Evolutionary conservation across 2,329 filamentous ascomycete species (phyloP), one percentile per base, ranked within the genome.

Genomic region (Cyclaneusma minus): DNA sequence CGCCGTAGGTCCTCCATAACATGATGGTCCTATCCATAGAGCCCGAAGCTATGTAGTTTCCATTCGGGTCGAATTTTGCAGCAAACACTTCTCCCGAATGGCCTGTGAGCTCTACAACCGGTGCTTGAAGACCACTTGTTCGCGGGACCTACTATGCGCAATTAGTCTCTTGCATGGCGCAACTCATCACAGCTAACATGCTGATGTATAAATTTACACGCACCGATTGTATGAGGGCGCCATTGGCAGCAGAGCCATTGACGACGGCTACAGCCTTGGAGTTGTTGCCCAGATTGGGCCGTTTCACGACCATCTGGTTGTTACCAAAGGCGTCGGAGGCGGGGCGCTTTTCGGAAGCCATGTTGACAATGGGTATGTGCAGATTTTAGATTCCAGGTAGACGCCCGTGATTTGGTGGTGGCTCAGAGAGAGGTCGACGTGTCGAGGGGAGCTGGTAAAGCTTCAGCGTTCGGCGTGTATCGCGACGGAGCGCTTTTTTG

Each of bases 1-100:
- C 68, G 43, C 84, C 87, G 34, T 87, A 84, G 2, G 85, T 91
- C 43, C 79, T 72, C 89, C 89, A 98, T 16, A 98, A 66, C 54
- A 95, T 62, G 41, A 98, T 89, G 31, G 74, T 81, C 42, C 85
- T 69, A 48, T 98, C 89, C 81, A 94, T 93, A 8, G 83, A 89
- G 6, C 83, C 87, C 2, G 89, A 95, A 21, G 89, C 89, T 41
- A 95, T 89, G 36, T 83, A 64, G 35, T 84, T 77, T 22, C 85
- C 87, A 3, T 78, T 78, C 3, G 82, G 78, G 47, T 94, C 83
- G 47, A 98, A 98, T 46, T 81, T 77, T 25, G 82, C 79, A 13
- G 82, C 66, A 47, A 95, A 95, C 24, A 98, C 70, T 56, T 98
- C 89, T 12, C 82, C 84, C n/a, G 60, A 58, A 47, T 69, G 68